phyloP scores from a whole-genome alignment of 495 filamentous ascomycete species.

The Podospora tetraspora region DNA sequence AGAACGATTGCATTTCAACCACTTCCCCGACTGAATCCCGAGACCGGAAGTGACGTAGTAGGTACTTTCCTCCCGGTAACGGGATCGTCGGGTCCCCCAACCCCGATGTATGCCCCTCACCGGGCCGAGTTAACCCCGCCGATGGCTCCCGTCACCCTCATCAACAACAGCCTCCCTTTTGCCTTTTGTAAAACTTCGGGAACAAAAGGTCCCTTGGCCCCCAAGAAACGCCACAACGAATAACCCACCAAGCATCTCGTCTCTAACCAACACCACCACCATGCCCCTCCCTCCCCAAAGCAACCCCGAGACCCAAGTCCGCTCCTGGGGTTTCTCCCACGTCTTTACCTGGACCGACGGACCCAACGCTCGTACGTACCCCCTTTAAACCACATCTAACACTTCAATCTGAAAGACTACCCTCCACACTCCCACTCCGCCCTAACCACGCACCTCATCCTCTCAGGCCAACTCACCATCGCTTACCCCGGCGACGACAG shows the following conservation, averaged over 20 bases:
- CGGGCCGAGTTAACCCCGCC: neutral
- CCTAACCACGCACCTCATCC: constrained; percentile 73
- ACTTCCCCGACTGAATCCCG: neutral
- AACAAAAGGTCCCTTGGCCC: neutral
- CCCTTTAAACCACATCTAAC: neutral
- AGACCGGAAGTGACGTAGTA: neutral
- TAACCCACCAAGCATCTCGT: too few species aligned
- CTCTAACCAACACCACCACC: neutral
- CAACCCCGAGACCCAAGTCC: constrained; percentile 55
- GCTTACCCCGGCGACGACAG: constrained; percentile 61
- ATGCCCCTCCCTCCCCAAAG: constrained; percentile 5
- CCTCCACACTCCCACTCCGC: constrained; percentile 64
- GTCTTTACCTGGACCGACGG: constrained; percentile 81
- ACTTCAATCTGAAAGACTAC: constrained; percentile 49
- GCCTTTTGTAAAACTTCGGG: neutral
- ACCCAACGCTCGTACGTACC: constrained; percentile 47
- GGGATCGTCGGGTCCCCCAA: neutral
- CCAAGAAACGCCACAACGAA: neutral
- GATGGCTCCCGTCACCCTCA: neutral
- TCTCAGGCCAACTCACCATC: constrained; percentile 64
- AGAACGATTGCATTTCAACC: neutral
- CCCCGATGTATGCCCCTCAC: neutral
- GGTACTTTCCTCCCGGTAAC: neutral
- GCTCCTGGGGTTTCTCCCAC: constrained; percentile 67
- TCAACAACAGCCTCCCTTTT: neutral